Base-by-base conservation (phyloP, 2,329 filamentous ascomycete species). In the Aureobasidium sp. region DNA sequence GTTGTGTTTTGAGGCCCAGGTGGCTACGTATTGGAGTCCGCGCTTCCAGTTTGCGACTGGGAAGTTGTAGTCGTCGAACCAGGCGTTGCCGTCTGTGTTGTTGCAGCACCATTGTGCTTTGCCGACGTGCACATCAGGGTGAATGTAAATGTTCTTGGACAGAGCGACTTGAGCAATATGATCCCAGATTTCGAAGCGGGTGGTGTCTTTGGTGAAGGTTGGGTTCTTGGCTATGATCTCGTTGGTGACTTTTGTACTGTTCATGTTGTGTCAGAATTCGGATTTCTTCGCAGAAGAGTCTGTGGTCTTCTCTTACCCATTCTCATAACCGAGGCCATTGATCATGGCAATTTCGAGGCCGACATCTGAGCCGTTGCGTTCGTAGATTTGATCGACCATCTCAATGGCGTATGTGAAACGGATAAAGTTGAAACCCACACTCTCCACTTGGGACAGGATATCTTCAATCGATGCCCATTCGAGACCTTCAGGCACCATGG, bases 401-500 rank as follows among this genome's bases (percentile, higher is more conserved):
- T 87, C 79, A 62, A 83, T 87, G 3, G 85, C 84, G 60, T 81
- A 87, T 0, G 84, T 86, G 48, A 87, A 72, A 1, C 85, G 82
- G 27, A 87, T 80, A 1, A 82, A 80, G 67, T 87, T 87, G 76
- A 87, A 82, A 12, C 84, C 84, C 0, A 85, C 68, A 64, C 79
- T 79, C 68, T 84, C 84, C 66, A 86, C 78, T 71, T 80, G 80
- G 3, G 77, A 71, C 0, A 86, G 79, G 31, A 87, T 81, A 8
- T 72, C 73, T 45, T 77, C 74, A 44, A 87, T 77, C 0, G 84
- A 86, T 34, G 81, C 79, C 70, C 85, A 85, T 68, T 86, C 83
- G 2, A 87, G 76, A 2, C 85, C 85, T 66, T 87, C 84, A 0
- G 84, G 84, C 0, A 87, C 76, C 84, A 87, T 87, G 17, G 81